phyloP scores from a whole-genome alignment of 805 yeast genomes.

The Kodamaea sagamina region DNA sequence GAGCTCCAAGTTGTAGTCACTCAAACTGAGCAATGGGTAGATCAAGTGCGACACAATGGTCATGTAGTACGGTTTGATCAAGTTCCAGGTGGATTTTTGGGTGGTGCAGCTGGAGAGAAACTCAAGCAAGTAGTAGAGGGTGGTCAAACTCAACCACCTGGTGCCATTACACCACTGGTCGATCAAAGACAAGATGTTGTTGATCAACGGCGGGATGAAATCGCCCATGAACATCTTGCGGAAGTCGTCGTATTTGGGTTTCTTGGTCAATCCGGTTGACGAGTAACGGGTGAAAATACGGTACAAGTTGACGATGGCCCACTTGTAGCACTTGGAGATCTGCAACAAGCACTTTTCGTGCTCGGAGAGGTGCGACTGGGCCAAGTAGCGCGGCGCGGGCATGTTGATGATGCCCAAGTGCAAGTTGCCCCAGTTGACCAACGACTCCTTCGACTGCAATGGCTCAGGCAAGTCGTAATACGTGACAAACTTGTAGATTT shows the following conservation, averaged over 20 bases:
- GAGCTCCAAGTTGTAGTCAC: conserved; percentile 63
- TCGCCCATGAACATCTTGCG: conserved; percentile 52
- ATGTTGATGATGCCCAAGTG: conserved; percentile 68
- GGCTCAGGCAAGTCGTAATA: conserved; percentile 69
- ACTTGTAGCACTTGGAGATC: conserved; percentile 66
- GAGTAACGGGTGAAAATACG: conserved; percentile 75
- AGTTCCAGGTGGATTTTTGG: conserved; percentile 59
- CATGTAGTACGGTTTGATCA: conserved; percentile 65
- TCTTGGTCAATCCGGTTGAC: conserved; percentile 45
- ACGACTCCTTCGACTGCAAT: conserved; percentile 52
- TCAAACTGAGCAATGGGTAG: conserved; percentile 73
- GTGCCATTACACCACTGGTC: conserved; percentile 69
- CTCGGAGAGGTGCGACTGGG: conserved; percentile 54
- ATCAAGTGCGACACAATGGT: conserved; percentile 69
- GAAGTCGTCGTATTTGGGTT: conserved; percentile 63
- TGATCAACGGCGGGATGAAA: conserved; percentile 73
- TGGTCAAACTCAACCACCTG: conserved; percentile 70
- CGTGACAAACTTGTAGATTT: conserved; percentile 76
- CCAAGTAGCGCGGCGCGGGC: conserved; percentile 55
- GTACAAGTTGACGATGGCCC: conserved; percentile 81
- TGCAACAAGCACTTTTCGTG: conserved; percentile 61
- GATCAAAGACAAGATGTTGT: conserved; percentile 62
- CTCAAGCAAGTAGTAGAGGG: conserved; percentile 59
- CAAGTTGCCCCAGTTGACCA: conserved; percentile 70
- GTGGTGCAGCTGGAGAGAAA: conserved; percentile 58